Conservation (phyloP, 2,329 filamentous ascomycete species). For the Sporothrix mexicana region DNA sequence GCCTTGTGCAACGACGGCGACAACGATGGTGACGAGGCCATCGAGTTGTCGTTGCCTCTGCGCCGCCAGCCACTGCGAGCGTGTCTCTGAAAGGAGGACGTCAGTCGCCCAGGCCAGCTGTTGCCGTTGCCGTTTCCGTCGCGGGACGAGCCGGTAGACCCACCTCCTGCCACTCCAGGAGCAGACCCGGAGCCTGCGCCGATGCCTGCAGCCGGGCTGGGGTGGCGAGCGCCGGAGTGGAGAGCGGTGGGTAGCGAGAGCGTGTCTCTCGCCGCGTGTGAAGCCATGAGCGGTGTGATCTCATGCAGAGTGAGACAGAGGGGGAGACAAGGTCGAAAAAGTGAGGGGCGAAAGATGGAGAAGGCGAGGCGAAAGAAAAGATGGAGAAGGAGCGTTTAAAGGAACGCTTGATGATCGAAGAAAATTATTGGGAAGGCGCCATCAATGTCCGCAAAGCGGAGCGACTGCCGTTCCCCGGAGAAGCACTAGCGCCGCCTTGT, state of each 20-base stretch:
- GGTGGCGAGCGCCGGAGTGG: conserved; percentile 18
- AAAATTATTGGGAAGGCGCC: background rate
- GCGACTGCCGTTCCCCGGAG: conserved; percentile 13
- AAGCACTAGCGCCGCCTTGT: conserved; percentile 25
- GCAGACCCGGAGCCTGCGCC: conserved; percentile 21
- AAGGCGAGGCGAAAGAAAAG: background rate
- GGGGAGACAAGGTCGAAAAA: background rate
- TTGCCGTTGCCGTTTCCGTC: conserved; percentile 2
- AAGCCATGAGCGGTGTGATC: background rate
- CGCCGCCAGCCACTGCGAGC: conserved; percentile 13
- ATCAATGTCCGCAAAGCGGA: background rate
- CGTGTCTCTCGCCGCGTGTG: conserved; percentile 23
- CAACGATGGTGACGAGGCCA: background rate
- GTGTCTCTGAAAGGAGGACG: conserved; percentile 25
- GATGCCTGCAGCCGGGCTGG: conserved; percentile 1
- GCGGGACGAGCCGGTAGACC: conserved; percentile 19
- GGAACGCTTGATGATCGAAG: no score
- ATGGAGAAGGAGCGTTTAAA: background rate
- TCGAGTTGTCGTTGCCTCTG: background rate
- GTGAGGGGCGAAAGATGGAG: background rate
- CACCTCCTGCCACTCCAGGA: background rate
- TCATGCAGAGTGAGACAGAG: no score
- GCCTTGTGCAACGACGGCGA: background rate
- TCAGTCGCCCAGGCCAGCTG: conserved; percentile 19
- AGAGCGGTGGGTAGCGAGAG: conserved; percentile 31